Conservation (phyloP, 2,329 filamentous ascomycete species). For the Neofusicoccum laricinum region DNA sequence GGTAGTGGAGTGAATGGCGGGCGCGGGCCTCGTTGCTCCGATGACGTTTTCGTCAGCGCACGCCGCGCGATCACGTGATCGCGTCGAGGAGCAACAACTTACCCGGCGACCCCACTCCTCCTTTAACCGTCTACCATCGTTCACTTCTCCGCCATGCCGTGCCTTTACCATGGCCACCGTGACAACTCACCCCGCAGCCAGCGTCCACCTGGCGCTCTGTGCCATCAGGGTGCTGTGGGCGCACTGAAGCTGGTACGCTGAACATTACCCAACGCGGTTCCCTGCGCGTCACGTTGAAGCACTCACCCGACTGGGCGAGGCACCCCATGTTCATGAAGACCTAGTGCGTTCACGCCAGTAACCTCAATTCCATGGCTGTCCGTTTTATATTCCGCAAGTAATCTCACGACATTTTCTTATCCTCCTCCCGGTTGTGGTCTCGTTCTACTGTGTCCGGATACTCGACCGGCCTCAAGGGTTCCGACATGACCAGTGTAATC, state of each 20-base stretch:
- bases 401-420: neutral
- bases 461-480: neutral
- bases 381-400: neutral
- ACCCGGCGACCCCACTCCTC: neutral
- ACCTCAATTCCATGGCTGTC: neutral
- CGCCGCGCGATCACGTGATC: neutral
- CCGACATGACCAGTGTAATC: neutral
- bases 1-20: neutral
- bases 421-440: neutral
- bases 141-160: neutral
- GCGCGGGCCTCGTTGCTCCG: neutral
- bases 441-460: neutral
- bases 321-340: neutral
- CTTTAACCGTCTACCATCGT: neutral
- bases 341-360: neutral
- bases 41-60: conserved; percentile 1
- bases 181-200: neutral
- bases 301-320: neutral
- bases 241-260: neutral
- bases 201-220: no score
- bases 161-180: neutral
- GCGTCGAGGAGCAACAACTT: neutral
- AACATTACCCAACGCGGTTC: neutral
- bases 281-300: neutral
- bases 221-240: neutral